Evolutionary conservation across 2,329 filamentous ascomycete genomes (phyloP).

Genomic region (Trichothecium sympodiale): DNA sequence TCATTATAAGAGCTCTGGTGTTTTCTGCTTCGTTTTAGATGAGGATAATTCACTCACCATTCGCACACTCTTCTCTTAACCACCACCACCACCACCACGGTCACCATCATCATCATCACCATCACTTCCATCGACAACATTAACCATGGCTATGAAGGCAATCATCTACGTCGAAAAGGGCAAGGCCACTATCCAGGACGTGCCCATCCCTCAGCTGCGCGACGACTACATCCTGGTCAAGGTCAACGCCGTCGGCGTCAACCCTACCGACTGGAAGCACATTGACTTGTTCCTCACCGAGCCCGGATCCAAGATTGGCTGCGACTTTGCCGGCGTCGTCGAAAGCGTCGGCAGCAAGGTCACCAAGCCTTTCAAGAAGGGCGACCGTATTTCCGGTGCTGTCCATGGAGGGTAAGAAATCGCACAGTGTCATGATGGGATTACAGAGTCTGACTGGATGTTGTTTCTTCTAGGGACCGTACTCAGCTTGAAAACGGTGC

Average conservation of each 20-base stretch:
- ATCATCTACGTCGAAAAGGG: conserved; percentile 1
- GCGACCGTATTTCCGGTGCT: conserved; percentile 34
- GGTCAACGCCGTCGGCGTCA: conserved; percentile 20
- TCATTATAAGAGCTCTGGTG: too few relatives aligned
- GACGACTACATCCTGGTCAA: conserved; percentile 18
- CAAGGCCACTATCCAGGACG: conserved; percentile 3
- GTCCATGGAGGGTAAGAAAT: conserved; percentile 19
- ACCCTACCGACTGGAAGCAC: conserved; percentile 23
- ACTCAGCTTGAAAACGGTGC: conserved; percentile 27
- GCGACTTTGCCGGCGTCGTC: conserved; percentile 35
- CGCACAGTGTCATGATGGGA: neutral
- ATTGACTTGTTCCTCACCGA: conserved; percentile 9
- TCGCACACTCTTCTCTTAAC: too few relatives aligned
- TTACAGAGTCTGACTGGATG: neutral
- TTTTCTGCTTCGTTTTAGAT: too few relatives aligned
- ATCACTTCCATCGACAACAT: neutral
- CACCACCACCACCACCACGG: too few relatives aligned
- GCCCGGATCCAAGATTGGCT: conserved; percentile 20
- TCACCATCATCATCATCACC: neutral
- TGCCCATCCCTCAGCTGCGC: conserved; percentile 2
- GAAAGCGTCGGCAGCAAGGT: conserved; percentile 32
- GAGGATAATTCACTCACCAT: too few relatives aligned
- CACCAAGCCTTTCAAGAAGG: conserved; percentile 29
- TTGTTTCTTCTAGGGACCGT: conserved; percentile 1
- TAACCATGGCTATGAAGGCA: conserved; percentile 3